Percentiles rank a stretch among this genome's conserved stretches.
Evolutionary conservation across 768 basidiomycete genomes (phyloP).

Genomic region (Hypholoma fasciculare): DNA sequence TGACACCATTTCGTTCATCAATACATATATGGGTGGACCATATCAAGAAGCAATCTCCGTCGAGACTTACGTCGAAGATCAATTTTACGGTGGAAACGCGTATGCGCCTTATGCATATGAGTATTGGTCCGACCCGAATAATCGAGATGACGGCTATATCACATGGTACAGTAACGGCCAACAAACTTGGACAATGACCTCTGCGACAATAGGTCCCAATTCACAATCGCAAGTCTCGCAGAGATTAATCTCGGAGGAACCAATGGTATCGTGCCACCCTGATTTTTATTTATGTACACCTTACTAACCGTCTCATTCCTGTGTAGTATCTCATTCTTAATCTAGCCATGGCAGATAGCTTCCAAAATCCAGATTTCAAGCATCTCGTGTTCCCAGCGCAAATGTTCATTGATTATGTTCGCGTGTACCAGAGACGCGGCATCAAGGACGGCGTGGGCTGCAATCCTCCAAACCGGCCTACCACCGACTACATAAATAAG

Average conservation of each 20-base stretch:
- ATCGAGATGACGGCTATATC: constrained; percentile 71
- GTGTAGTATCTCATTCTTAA: constrained; percentile 81
- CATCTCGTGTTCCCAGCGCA: constrained; percentile 74
- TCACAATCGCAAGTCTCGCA: constrained; percentile 52
- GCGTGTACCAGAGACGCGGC: constrained; percentile 81
- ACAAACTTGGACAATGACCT: constrained; percentile 71
- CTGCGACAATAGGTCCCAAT: constrained; percentile 71
- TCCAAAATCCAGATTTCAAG: constrained; percentile 72
- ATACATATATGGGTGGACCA: constrained; percentile 67
- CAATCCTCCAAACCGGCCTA: constrained; percentile 77
- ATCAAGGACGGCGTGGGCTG: constrained; percentile 73
- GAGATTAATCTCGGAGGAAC: constrained; percentile 86
- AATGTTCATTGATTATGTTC: constrained; percentile 90
- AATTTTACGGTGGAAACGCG: constrained; percentile 53
- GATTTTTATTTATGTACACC: not conserved
- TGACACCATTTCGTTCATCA: constrained; percentile 49
- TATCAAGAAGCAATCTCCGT: constrained; percentile 79
- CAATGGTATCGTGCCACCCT: constrained; percentile 66
- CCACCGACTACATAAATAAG: constrained; percentile 75
- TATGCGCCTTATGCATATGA: constrained; percentile 77
- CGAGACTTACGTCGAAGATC: constrained; percentile 52
- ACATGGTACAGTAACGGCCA: constrained; percentile 76
- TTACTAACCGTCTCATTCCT: constrained; percentile 6
- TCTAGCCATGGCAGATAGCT: constrained; percentile 75
- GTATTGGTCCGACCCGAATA: constrained; percentile 73